phyloP scores from a whole-genome alignment of 257 asterid genomes.

The Datura wrightii region DNA sequence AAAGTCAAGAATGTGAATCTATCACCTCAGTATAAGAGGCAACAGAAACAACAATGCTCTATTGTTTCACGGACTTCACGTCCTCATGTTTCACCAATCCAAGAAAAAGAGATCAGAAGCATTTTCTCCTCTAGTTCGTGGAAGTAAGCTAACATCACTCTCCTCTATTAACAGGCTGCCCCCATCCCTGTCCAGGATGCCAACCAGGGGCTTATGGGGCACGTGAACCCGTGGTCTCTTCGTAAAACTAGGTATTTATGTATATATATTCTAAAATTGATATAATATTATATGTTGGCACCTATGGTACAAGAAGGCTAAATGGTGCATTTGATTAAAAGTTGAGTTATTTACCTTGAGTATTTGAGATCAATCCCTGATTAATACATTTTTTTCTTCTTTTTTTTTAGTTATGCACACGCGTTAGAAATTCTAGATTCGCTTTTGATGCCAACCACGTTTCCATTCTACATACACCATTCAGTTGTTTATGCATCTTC shows the following conservation, averaged over 20 bases:
- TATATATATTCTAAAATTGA: too few relatives aligned
- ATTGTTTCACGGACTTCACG: neutral
- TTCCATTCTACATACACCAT: neutral
- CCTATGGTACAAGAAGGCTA: too few relatives aligned
- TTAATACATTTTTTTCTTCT: too few relatives aligned
- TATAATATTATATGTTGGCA: too few relatives aligned
- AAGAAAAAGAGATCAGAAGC: neutral
- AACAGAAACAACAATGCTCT: neutral
- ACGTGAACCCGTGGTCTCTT: too few relatives aligned
- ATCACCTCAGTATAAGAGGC: slow-evolving; percentile 5
- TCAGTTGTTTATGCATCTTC: neutral
- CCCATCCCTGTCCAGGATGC: neutral
- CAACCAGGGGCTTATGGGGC: neutral
- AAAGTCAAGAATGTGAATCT: slow-evolving; percentile 24
- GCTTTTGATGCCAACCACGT: neutral
- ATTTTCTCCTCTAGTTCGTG: neutral
- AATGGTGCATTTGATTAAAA: too few relatives aligned
- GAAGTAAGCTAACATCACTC: slow-evolving; percentile 14
- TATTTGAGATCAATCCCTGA: too few relatives aligned
- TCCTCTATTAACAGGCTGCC: neutral
- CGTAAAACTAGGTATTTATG: too few relatives aligned
- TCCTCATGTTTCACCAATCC: neutral
- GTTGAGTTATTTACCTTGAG: too few relatives aligned
- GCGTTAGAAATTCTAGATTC: too few relatives aligned
- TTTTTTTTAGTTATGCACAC: too few relatives aligned